These are phyloP conservation scores for Quercus wislizeni DNA, from an alignment of 306 rosid genomes.

Conservation along the genomic window DNA sequence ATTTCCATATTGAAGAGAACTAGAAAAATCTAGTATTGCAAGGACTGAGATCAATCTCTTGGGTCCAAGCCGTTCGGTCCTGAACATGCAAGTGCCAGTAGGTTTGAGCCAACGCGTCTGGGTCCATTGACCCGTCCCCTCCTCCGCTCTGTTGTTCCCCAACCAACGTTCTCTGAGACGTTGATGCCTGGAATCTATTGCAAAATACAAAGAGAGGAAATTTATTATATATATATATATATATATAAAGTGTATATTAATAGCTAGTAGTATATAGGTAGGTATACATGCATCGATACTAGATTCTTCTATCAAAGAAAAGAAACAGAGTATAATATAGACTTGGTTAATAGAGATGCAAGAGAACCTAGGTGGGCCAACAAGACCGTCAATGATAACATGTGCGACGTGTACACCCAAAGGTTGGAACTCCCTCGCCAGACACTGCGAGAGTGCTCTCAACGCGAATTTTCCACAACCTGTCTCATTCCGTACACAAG, in stretches of 20 bases:
- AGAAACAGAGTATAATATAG: neutral
- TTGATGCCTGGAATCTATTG: constrained; percentile 12
- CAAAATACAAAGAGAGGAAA: neutral
- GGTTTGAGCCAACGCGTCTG: constrained; percentile 83
- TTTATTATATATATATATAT: too few species aligned
- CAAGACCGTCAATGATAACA: constrained; percentile 73
- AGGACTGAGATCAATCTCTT: constrained; percentile 83
- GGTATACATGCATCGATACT: too few species aligned
- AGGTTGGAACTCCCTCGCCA: constrained; percentile 87
- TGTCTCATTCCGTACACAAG: constrained; percentile 20
- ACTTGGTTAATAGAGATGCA: neutral
- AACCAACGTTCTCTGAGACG: constrained; percentile 29
- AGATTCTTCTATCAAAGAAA: neutral
- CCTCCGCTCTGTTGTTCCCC: constrained; percentile 37
- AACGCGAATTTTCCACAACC: constrained; percentile 97
- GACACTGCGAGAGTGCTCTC: constrained; percentile 82
- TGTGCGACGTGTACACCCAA: constrained; percentile 92
- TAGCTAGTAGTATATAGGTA: too few species aligned
- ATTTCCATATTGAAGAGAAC: neutral
- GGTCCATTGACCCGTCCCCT: constrained; percentile 57
- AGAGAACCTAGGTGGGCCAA: constrained; percentile 75
- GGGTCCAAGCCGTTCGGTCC: constrained; percentile 88
- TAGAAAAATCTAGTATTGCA: constrained; percentile 46
- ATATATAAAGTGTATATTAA: too few species aligned
- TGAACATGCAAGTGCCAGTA: constrained; percentile 91